Conservation (phyloP, 2,329 filamentous ascomycete species). For the Mycosphaerella sp. region DNA sequence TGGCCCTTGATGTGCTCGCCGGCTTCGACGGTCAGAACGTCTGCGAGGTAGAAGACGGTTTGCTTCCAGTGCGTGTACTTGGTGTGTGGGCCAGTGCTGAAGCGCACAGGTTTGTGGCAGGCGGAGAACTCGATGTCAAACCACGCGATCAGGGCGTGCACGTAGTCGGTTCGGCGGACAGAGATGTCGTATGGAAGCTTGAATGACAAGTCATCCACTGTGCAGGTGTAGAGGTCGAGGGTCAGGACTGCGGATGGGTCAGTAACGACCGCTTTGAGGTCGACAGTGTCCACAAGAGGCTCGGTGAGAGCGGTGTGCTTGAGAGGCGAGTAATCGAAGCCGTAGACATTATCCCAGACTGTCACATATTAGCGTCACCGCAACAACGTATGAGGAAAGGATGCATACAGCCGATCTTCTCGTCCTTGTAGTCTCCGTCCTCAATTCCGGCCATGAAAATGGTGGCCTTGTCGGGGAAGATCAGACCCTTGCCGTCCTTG, state of each 20-base stretch:
- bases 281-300: constrained; percentile 94
- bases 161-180: constrained; percentile 81
- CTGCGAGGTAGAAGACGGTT: constrained; percentile 95
- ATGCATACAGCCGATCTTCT: constrained; percentile 94
- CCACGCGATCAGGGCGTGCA: constrained; percentile 95
- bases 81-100: constrained; percentile 94
- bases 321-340: constrained; percentile 91
- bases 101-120: constrained; percentile 95
- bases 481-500: constrained; percentile 66
- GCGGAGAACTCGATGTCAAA: constrained; percentile 99
- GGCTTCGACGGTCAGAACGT: constrained; percentile 84
- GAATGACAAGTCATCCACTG: constrained; percentile 76
- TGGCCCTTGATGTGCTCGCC: constrained; percentile 71
- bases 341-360: constrained; percentile 99
- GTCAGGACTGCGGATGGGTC: constrained; percentile 80
- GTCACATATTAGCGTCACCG: constrained; percentile 22
- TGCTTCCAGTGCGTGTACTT: constrained; percentile 99
- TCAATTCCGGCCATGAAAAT: constrained; percentile 97
- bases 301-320: constrained; percentile 91
- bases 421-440: constrained; percentile 98
- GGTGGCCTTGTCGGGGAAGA: constrained; percentile 98
- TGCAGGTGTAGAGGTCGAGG: constrained; percentile 93
- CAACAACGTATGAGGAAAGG: constrained; percentile 1
- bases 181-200: constrained; percentile 67
- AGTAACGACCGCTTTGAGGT: constrained; percentile 93